Percentiles rank a stretch among this genome's conserved stretches.
Conservation (phyloP, 805 yeast genomes). For the Lipomyces spencermartinsiae region DNA sequence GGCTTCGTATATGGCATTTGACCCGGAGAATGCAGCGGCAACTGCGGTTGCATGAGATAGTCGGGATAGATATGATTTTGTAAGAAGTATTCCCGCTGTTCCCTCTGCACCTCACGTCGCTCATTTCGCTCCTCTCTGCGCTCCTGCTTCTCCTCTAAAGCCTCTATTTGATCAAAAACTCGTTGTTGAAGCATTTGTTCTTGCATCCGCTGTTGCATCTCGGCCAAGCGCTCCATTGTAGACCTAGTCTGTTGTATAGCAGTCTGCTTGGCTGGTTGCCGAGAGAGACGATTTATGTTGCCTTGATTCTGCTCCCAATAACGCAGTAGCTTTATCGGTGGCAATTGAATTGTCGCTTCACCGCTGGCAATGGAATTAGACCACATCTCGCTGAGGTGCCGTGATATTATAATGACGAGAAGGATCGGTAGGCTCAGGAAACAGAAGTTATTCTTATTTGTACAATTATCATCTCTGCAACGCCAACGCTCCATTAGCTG, state of each 20-base stretch:
- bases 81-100: too few relatives aligned
- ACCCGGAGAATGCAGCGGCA: background rate
- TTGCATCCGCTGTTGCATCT: background rate
- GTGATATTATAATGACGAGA: background rate
- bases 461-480: background rate
- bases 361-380: background rate
- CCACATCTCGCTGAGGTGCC: background rate
- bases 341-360: background rate
- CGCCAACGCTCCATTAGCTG: background rate
- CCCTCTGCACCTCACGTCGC: too few relatives aligned
- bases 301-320: too few relatives aligned
- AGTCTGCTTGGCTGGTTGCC: background rate
- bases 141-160: too few relatives aligned
- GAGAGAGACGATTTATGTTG: too few relatives aligned
- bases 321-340: background rate
- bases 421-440: background rate
- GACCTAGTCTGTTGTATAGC: background rate
- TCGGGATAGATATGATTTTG: background rate
- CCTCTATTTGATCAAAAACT: too few relatives aligned
- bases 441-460: background rate
- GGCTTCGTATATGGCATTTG: background rate
- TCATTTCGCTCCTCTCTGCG: too few relatives aligned
- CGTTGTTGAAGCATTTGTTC: too few relatives aligned
- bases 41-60: background rate
- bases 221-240: background rate